These are phyloP conservation scores for Mycena venus DNA, from an alignment of 768 basidiomycete species.

Conservation along the genomic window DNA sequence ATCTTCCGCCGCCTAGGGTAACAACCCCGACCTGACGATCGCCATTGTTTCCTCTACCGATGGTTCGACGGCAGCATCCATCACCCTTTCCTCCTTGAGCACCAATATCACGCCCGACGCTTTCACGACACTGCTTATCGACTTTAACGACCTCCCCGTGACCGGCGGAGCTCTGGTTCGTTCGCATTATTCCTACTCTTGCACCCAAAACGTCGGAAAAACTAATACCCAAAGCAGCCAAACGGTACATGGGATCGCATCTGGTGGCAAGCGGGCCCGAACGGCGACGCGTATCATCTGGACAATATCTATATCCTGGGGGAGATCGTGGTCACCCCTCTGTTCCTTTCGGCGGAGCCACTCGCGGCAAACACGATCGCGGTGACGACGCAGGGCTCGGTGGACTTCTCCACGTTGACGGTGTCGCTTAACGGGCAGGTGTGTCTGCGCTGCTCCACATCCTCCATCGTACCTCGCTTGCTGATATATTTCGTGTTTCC, in stretches of 20 bases:
- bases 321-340: conserved; percentile 59
- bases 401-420: conserved; percentile 54
- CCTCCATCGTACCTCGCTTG: too few relatives aligned
- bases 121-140: conserved; percentile 61
- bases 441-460: too few relatives aligned
- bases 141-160: conserved; percentile 62
- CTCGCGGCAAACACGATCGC: conserved; percentile 61
- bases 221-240: too few relatives aligned
- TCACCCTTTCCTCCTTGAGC: conserved; percentile 59
- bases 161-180: conserved; percentile 53
- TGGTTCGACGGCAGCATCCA: conserved; percentile 50
- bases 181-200: conserved; percentile 9
- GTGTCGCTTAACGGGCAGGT: conserved; percentile 58
- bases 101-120: conserved; percentile 48
- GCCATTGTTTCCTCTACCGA: conserved; percentile 55
- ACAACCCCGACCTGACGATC: conserved; percentile 59
- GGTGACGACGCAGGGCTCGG: conserved; percentile 63
- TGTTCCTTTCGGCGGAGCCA: conserved; percentile 67
- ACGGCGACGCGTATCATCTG: conserved; percentile 64
- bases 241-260: conserved; percentile 64
- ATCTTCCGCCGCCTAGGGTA: too few relatives aligned
- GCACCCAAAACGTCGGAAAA: too few relatives aligned
- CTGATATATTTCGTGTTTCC: neutral
- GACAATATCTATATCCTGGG: conserved; percentile 62
- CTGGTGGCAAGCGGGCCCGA: conserved; percentile 59